phyloP scores from a whole-genome alignment of 768 basidiomycete species.

The Paxillus involutus region DNA sequence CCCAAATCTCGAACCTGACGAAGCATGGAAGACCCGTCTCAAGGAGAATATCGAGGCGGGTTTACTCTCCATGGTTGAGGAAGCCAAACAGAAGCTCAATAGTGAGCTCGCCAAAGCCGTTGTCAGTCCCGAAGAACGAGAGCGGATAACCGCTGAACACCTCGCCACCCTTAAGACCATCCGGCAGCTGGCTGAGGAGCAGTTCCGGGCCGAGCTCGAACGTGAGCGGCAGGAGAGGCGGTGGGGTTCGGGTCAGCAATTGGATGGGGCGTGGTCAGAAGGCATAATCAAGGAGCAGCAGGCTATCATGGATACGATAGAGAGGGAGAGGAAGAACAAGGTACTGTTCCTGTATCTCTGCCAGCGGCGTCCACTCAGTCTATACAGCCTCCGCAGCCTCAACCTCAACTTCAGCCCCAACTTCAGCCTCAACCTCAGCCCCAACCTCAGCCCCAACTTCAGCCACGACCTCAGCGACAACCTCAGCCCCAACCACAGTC shows the following conservation, averaged over 20 bases:
- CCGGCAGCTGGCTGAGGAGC: conserved; percentile 44
- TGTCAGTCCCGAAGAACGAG: conserved; percentile 31
- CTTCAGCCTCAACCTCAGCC: not conserved
- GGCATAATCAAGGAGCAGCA: conserved; percentile 37
- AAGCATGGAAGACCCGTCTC: conserved; percentile 51
- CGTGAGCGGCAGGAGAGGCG: conserved; percentile 51
- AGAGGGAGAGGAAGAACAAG: conserved; percentile 35
- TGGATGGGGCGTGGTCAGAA: conserved; percentile 35
- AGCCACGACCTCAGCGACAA: not conserved
- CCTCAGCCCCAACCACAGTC: not conserved
- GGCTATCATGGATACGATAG: conserved; percentile 48
- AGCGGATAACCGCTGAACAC: conserved; percentile 41
- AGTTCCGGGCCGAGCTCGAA: conserved; percentile 43
- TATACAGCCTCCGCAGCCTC: not conserved
- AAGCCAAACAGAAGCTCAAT: conserved; percentile 60
- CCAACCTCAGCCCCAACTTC: not conserved
- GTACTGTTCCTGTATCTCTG: not conserved
- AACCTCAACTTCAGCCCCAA: not conserved
- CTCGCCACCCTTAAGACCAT: conserved; percentile 43
- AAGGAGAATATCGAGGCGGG: conserved; percentile 52
- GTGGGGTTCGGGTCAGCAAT: conserved; percentile 42
- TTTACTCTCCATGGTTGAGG: conserved; percentile 45
- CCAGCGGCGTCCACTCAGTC: conserved; percentile 7
- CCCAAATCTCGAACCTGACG: conserved; percentile 47
- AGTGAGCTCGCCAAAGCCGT: conserved; percentile 47